Evolutionary conservation across 148 eudicot genomes (phyloP), one percentile per base, ranked within the genome.

Genomic region (Rhododendron mucronatum): DNA sequence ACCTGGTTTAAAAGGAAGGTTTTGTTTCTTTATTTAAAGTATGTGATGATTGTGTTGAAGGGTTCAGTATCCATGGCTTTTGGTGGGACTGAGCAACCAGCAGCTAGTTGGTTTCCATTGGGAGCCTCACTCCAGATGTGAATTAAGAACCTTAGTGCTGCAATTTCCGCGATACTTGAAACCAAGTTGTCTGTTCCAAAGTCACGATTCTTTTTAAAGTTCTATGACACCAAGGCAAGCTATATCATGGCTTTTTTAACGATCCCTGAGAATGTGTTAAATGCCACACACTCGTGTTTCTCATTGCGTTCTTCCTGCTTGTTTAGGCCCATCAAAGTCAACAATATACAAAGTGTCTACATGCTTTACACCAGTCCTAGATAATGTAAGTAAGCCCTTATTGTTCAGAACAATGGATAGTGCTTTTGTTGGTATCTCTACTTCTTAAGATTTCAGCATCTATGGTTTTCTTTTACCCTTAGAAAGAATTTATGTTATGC

Each of bases 361-460:
- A 96, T 95, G 96, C 98, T 91, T 95, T 95, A 95, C 96, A 95
- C 93, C 95, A 96, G 94, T 90, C 83, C 93, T 95, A 91, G 90
- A 86, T 89, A 92, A 91, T 89, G 96, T 93, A 93, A 92, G 86
- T 90, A 81, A 85, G 84, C 90, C 83, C 35, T 86, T 85, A 83
- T 85, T 83, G 83, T 90, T 76, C 77, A 47, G 80, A 85, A 33
- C 33, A 82, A 80, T 81, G 85, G 79, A 79, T 11, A 51, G 39
- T 51, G 82, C 71, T 86, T 74, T 63, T 3, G 28, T 67, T 67
- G 74, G 74, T 28, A 67, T 28, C 35, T 67, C 15, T 67, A 67
- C 74, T 67, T 67, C 74, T 81, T 28, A 55, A 16, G 73, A 37
- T 30, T 48, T 57, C 30, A 21, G 23, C 65, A 11, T 53, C 50